Evolutionary conservation across 2,329 filamentous ascomycete genomes (phyloP), one percentile per base, ranked within the genome.

Genomic region (Fusarium penzigii): DNA sequence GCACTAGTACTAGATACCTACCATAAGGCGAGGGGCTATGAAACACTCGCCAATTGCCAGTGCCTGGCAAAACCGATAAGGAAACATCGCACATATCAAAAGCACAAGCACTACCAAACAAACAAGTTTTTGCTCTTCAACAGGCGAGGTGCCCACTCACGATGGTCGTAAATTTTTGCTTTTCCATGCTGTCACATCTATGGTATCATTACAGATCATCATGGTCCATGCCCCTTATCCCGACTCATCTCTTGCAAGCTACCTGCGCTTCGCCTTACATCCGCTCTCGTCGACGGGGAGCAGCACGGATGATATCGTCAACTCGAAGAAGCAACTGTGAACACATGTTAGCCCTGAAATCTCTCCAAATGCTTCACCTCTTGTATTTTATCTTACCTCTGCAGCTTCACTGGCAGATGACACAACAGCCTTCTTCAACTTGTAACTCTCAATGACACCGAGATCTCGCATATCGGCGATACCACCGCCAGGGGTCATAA

Each of bases 381-480:
- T 9, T 12, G 11, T 34, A 7, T 11, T 16, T 9, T 17, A 16
- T 71, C 86, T 78, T 80, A 95, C 91, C 83, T 99, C 94, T 61
- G 94, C 92, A 57, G 94, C 94, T 76, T 99, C 94, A 52, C 91
- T 95, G 17, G 94, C 94, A 56, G 92, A 96, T 48, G 89, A 95
- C 46, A 99, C 94, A 49, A 99, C 94, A n/a, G 94, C 94, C 71
- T 86, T 88, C 84, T 99, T 99, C 71, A 99, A 78, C 82, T 99
- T 99, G 81, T 97, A 97, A 73, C 91, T 96, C 78, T 99, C 94
- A 62, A 99, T 88, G 29, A 99, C 92, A 42, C 94, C 94, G 44
- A 96, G 72, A 66, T 99, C 91, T 48, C 93, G 84, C 94, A 99
- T 99, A 68, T 99, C 94, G 12, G 90, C 83, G 67, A 99, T 91